Conservation (phyloP, 2,329 filamentous ascomycete species). For the Aspergillus sp. region DNA sequence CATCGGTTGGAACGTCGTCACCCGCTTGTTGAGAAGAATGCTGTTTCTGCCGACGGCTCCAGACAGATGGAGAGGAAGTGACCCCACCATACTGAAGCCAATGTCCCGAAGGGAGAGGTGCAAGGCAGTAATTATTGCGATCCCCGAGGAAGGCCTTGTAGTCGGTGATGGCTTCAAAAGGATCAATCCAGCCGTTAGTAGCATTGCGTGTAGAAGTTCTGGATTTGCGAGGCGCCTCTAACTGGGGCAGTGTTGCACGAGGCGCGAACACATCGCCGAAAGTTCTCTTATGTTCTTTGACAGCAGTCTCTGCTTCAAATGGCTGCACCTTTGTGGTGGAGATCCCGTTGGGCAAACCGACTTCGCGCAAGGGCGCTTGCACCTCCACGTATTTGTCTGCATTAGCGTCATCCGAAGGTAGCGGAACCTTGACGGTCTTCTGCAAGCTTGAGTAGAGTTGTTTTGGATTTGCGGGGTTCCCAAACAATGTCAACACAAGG, state of each 20-base stretch:
- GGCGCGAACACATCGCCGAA: slow-evolving; percentile 50
- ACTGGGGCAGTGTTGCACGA: slow-evolving; percentile 37
- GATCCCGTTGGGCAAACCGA: slow-evolving; percentile 72
- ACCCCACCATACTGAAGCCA: slow-evolving; percentile 48
- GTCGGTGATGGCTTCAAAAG: slow-evolving; percentile 42
- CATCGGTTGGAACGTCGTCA: slow-evolving; percentile 29
- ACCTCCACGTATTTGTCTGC: slow-evolving; percentile 41
- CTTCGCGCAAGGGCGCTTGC: slow-evolving; percentile 59
- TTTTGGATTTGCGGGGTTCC: slow-evolving; percentile 70
- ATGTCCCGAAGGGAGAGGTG: slow-evolving; percentile 41
- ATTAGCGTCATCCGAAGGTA: slow-evolving; percentile 40
- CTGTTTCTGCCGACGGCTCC: slow-evolving; percentile 40
- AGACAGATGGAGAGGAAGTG: slow-evolving; percentile 41
- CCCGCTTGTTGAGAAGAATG: slow-evolving; percentile 22
- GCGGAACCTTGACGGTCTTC: slow-evolving; percentile 42
- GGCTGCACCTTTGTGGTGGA: slow-evolving; percentile 67
- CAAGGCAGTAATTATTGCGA: slow-evolving; percentile 43
- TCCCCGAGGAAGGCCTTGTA: slow-evolving; percentile 37
- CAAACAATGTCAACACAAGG: slow-evolving; percentile 73
- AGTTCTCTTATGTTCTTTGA: slow-evolving; percentile 38
- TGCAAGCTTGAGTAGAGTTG: slow-evolving; percentile 87
- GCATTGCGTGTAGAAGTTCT: slow-evolving; percentile 35
- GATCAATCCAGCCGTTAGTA: slow-evolving; percentile 43
- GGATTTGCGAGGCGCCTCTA: slow-evolving; percentile 45
- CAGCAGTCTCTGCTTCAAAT: slow-evolving; percentile 37